These are phyloP conservation scores for Schoenoplectus tabernaemontani DNA, from an alignment of 202 grass and related monocot species.

Conservation along the genomic window DNA sequence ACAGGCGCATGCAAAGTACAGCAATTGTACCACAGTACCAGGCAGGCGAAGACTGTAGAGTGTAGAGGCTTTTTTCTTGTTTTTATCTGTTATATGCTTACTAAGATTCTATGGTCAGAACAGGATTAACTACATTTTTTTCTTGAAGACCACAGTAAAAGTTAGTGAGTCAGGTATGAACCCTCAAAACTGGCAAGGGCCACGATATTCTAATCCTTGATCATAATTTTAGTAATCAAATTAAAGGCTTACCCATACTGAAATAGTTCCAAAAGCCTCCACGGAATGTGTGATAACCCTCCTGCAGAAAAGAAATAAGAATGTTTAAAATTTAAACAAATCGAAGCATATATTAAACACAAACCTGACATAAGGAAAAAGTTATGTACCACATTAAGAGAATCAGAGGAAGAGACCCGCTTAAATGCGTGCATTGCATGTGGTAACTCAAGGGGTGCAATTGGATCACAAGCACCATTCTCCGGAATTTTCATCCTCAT, in stretches of 20 bases:
- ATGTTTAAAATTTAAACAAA: slow-evolving; percentile 14
- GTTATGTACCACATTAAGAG: slow-evolving; percentile 58
- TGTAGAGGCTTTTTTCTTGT: neutral
- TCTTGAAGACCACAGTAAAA: neutral
- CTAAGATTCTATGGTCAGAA: neutral
- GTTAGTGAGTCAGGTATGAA: neutral
- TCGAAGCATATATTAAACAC: slow-evolving; percentile 4
- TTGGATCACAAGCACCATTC: slow-evolving; percentile 67
- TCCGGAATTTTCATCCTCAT: slow-evolving; percentile 76
- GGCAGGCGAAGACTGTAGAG: neutral
- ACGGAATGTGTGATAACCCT: slow-evolving; percentile 76
- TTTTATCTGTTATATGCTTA: neutral
- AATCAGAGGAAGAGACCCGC: slow-evolving; percentile 51
- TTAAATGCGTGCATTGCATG: slow-evolving; percentile 86
- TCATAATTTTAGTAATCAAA: neutral
- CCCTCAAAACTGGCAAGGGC: neutral
- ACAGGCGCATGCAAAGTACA: neutral
- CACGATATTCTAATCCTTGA: neutral
- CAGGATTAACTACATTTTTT: neutral
- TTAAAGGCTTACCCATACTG: slow-evolving; percentile 67
- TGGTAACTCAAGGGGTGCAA: slow-evolving; percentile 81
- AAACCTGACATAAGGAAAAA: slow-evolving; percentile 13
- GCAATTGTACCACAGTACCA: neutral
- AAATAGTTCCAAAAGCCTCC: slow-evolving; percentile 99
- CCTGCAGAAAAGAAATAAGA: slow-evolving; percentile 41